A percentile compares a stretch with the other conserved stretches of the same genome.
These are phyloP conservation scores for Xylaria sp. DNA, from an alignment of 2,329 filamentous ascomycete genomes.

Conservation along the genomic window DNA sequence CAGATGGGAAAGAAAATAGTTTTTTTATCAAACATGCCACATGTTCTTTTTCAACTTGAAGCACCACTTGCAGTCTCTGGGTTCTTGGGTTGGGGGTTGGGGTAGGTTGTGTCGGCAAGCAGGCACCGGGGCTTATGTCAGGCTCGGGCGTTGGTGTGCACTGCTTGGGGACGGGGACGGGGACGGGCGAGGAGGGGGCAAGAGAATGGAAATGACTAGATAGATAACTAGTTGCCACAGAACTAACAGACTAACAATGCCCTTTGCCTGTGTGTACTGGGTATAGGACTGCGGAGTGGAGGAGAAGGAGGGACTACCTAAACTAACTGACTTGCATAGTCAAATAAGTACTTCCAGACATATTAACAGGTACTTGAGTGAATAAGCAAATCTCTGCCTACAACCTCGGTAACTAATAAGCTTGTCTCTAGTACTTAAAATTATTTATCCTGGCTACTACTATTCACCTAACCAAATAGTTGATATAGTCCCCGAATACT, in stretches of 20 bases:
- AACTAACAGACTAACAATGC: background rate
- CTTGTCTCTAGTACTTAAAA: background rate
- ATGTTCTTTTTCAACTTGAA: slow-evolving; percentile 45
- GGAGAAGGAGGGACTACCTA: background rate
- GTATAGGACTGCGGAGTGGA: background rate
- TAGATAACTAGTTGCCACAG: background rate
- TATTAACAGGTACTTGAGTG: background rate
- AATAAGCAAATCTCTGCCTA: background rate
- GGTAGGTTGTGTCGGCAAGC: slow-evolving; percentile 4
- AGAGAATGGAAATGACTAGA: background rate
- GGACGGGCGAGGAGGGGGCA: background rate
- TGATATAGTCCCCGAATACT: background rate
- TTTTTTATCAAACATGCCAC: slow-evolving; percentile 47
- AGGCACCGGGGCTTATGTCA: slow-evolving; percentile 14
- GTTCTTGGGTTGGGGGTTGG: no score
- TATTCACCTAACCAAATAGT: no score
- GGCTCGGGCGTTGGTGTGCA: slow-evolving; percentile 1
- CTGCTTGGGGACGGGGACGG: background rate
- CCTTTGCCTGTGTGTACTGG: background rate
- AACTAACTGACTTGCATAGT: background rate
- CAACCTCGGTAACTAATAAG: background rate
- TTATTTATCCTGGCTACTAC: no score
- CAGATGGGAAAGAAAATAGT: slow-evolving; percentile 28
- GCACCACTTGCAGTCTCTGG: background rate
- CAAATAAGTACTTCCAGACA: background rate